Base-by-base conservation (phyloP, 805 yeast genomes). In the Yarrowia sp. region DNA sequence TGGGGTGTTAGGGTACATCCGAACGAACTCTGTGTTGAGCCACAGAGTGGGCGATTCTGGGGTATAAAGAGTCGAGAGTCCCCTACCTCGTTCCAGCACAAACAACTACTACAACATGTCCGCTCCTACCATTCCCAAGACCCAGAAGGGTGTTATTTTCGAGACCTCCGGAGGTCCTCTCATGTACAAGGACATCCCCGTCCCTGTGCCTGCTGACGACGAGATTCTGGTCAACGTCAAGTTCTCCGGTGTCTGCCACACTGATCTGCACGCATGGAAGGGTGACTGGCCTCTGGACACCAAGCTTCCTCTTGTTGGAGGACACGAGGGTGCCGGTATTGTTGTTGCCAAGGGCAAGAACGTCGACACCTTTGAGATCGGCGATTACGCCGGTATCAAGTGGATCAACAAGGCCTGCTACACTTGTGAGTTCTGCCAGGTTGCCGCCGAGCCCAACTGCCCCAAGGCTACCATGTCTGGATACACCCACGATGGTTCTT, bases 161-260 rank as follows among this genome's bases (percentile, higher is more conserved):
- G 86, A 86, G 75, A 83, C 81, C 74, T 78, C 80, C 78, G 84
- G 85, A 68, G 91, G 91, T 71, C 81, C 83, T 66, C 77, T 89
- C 70, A 76, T 78, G 68, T 87, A 86, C 82, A 83, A 83, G 74
- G 92, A 89, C 71, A 84, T 89, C 68, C 88, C 92, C 64, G 93
- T 90, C 65, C 96, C 96, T 72, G 77, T 75, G 57, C 96, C 96
- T 72, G 87, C 83, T 74, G 79, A 90, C 67, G 87, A 86, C 74
- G 92, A 90, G 78, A 81, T 90, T 70, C 82, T 91, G 75, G 81
- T 91, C 78, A 86, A 91, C 76, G 86, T 91, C 77, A 86, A 85
- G 79, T 90, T 86, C 82, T 85, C 96, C 32, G 97, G 97, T 78
- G 96, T 90, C 65, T 90, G 97, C 79, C 97, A 92, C 82, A 90